Conservation (phyloP, 1,139 yeast species). For the Blastobotrys proliferans region DNA sequence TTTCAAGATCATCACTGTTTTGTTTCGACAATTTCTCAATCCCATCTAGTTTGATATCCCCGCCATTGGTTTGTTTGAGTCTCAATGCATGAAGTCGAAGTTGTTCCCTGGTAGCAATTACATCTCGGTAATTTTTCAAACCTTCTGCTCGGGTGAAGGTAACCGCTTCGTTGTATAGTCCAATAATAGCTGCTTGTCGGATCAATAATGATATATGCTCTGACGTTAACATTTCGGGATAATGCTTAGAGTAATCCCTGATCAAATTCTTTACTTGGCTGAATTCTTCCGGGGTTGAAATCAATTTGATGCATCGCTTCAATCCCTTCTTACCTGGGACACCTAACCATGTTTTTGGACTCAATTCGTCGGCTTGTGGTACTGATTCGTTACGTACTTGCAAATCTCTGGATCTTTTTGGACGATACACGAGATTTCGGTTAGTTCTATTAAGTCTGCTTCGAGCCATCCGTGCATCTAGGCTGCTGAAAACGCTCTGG, state of each 20-base stretch:
- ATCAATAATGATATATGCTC: slow-evolving; percentile 20
- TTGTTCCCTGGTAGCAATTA: slow-evolving; percentile 15
- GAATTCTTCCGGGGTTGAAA: slow-evolving; percentile 20
- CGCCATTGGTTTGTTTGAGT: slow-evolving; percentile 4
- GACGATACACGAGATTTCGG: slow-evolving; percentile 29
- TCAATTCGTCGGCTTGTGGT: slow-evolving; percentile 22
- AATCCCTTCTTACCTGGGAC: slow-evolving; percentile 27
- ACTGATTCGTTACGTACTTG: slow-evolving; percentile 22
- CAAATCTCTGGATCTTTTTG: slow-evolving; percentile 24
- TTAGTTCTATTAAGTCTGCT: slow-evolving; percentile 22
- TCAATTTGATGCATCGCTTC: slow-evolving; percentile 15
- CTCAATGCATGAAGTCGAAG: slow-evolving; percentile 16
- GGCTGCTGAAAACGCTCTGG: slow-evolving; percentile 1
- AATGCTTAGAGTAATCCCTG: slow-evolving; percentile 16
- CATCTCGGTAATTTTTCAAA: neutral
- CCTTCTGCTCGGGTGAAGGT: slow-evolving; percentile 10
- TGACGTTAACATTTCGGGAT: slow-evolving; percentile 17
- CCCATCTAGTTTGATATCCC: neutral
- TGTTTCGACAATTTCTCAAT: neutral
- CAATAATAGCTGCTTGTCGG: slow-evolving; percentile 16
- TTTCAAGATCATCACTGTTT: slow-evolving; percentile 2
- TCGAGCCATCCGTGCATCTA: slow-evolving; percentile 17
- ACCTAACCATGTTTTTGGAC: slow-evolving; percentile 27
- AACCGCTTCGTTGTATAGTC: slow-evolving; percentile 13
- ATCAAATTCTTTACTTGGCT: slow-evolving; percentile 15